Base-by-base conservation (phyloP, 2,329 filamentous ascomycete genomes). In the Fusarium sp. region DNA sequence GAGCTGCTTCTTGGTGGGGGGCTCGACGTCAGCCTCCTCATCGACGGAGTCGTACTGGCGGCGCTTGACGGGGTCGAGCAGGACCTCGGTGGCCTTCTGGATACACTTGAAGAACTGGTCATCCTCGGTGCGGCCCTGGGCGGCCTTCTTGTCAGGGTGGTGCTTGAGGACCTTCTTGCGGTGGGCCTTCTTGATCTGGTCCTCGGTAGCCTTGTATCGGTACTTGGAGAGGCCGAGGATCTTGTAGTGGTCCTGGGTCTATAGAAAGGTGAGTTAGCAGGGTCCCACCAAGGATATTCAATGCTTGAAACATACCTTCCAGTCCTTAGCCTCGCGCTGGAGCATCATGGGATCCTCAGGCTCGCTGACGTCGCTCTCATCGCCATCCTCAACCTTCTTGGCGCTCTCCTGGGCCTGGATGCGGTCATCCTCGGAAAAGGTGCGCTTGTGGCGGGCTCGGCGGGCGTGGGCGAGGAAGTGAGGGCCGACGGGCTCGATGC, bases 21-120 rank as follows among this genome's bases (percentile, higher is more conserved):
- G 94, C 77, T 97, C 93, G 63, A 97, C 92, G 62, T 99, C 93
- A 69, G 96, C 96, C 75, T 90, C 91, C 83, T 98, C 95, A 78
- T 99, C 96, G 66, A 98, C 95, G 3, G 94, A 97, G 83, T 99
- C 96, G 84, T 92, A 99, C 84, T 99, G 96, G 63, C 95, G 91
- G 68, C 96, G 93, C 86, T 94, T 97, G 81, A 91, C 87, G 54
- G 96, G 96, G 85, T 99, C 96, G 59, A 94, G 89, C 16, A 99
- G 92, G 55, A 98, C 89, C 78, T 99, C 96, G 76, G 92, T 95
- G 62, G 96, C 96, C 84, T 98, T 98, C 82, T 99, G 97, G 82
- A 99, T 99, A 84, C 97, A 99, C 89, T 99, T 99, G 92, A 99
- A 99, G 88, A 99, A 99, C 82, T 93, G 94, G 82, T 99, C 96